Base-by-base conservation (phyloP, 805 yeast species). In the Zygosaccharomyces bisporus region DNA sequence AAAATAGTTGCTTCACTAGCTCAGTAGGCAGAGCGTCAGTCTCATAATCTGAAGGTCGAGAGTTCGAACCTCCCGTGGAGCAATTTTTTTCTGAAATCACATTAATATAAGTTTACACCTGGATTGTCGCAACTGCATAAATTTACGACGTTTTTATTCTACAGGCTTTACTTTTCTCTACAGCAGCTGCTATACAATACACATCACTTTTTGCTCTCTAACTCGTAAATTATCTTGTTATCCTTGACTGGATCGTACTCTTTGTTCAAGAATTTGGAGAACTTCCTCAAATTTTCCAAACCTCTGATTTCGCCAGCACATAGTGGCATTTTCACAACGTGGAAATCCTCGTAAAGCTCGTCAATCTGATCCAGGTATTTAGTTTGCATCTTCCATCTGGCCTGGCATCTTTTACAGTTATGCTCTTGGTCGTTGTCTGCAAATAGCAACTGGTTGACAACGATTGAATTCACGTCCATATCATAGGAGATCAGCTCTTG, bases 281-380 rank as follows among this genome's bases (percentile, higher is more conserved):
- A 93, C 64, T 81, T 78, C 64, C 79, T 82, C 66, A 93, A 75
- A 61, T 89, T 87, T 44, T 83, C 85, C 51, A 86, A 73, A 25
- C 99, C 99, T 68, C 99, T 81, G 45, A 93, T 93, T 70, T 93
- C 99, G 53, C 85, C 80, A 37, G 96, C 96, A 54, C 93, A 79
- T 63, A 91, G 79, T 2, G 99, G 99, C 81, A 93, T 85, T 70
- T 88, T 89, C 25, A 93, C 93, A 56, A 93, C 74, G 63, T 95
- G 97, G 75, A 91, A 93, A 67, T 93, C 99, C 68, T 93, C 99
- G 61, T 93, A 93, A 47, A 93, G 74, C 66, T 93, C 99, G 57
- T 78, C 86, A 82, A 93, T 91, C 72, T 93, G 98, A 62, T 85
- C 95, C 58, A 90, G 74, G 64, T 93, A 93, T 69, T 93, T 93